A percentile compares a stretch with the other conserved stretches of the same genome.
phyloP scores from a whole-genome alignment of 2,329 filamentous ascomycete species.

The Pseudocercospora vitis region DNA sequence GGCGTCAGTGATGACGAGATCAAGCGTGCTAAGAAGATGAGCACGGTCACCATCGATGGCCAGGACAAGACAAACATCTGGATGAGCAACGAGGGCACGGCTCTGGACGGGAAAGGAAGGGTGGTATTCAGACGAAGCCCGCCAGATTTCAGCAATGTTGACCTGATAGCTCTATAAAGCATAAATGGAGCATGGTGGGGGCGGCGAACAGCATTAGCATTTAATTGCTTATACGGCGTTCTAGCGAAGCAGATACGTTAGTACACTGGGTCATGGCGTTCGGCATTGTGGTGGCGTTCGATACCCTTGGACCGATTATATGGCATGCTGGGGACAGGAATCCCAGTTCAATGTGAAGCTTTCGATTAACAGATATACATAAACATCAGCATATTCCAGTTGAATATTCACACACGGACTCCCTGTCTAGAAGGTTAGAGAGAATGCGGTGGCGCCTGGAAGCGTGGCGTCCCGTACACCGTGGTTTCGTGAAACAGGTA shows the following conservation, averaged over 20 bases:
- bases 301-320: constrained; percentile 9
- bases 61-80: constrained; percentile 59
- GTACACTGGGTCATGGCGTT: background rate
- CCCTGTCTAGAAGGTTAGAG: too few species aligned
- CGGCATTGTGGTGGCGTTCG: constrained; percentile 1
- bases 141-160: constrained; percentile 68
- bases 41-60: constrained; percentile 53
- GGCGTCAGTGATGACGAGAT: constrained; percentile 93
- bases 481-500: too few species aligned
- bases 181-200: constrained; percentile 64
- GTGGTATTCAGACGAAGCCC: constrained; percentile 50
- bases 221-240: background rate
- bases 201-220: background rate
- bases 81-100: constrained; percentile 92
- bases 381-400: background rate
- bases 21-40: constrained; percentile 70
- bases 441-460: too few species aligned
- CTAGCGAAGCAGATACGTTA: background rate
- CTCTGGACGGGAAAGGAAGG: constrained; percentile 76
- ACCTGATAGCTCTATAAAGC: too few species aligned
- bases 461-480: too few species aligned
- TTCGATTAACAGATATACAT: background rate
- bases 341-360: background rate
- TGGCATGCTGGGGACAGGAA: constrained; percentile 1
- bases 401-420: too few species aligned